A percentile compares a stretch with the other conserved stretches of the same genome.
These are phyloP conservation scores for Pistacia atlantica DNA, from an alignment of 345 rosid species.

Conservation along the genomic window DNA sequence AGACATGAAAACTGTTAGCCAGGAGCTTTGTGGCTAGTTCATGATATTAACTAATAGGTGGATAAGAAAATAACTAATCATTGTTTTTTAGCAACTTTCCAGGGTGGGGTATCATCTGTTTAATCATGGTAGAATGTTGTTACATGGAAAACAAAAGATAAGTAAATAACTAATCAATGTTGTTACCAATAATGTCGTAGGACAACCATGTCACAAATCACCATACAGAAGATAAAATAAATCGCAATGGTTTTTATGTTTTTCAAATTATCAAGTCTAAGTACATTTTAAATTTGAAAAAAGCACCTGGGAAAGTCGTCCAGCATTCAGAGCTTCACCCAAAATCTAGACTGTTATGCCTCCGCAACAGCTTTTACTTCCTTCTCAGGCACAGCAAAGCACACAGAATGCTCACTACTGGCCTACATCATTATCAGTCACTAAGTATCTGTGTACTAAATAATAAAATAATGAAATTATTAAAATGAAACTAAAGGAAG, in stretches of 20 bases:
- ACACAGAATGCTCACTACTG: slow-evolving; percentile 97
- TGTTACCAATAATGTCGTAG: no score
- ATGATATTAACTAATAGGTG: not conserved
- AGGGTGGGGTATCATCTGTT: no score
- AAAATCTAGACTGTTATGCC: slow-evolving; percentile 80
- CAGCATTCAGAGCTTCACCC: slow-evolving; percentile 84
- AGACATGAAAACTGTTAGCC: not conserved
- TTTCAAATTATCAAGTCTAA: slow-evolving; percentile 6
- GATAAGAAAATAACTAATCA: not conserved
- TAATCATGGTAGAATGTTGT: no score
- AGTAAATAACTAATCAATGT: no score
- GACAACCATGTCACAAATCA: not conserved
- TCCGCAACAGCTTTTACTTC: slow-evolving; percentile 91
- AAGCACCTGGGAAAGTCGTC: slow-evolving; percentile 94
- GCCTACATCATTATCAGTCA: slow-evolving; percentile 56
- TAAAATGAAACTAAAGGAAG: slow-evolving; percentile 13
- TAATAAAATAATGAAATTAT: not conserved
- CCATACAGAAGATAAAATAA: not conserved
- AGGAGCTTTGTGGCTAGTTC: not conserved
- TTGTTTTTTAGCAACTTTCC: not conserved
- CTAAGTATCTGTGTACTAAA: slow-evolving; percentile 21
- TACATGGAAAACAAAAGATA: no score
- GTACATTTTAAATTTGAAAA: not conserved
- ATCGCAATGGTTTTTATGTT: not conserved
- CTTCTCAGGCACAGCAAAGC: slow-evolving; percentile 98